phyloP scores from a whole-genome alignment of 805 yeast genomes.

The Komagataella ulmi region DNA sequence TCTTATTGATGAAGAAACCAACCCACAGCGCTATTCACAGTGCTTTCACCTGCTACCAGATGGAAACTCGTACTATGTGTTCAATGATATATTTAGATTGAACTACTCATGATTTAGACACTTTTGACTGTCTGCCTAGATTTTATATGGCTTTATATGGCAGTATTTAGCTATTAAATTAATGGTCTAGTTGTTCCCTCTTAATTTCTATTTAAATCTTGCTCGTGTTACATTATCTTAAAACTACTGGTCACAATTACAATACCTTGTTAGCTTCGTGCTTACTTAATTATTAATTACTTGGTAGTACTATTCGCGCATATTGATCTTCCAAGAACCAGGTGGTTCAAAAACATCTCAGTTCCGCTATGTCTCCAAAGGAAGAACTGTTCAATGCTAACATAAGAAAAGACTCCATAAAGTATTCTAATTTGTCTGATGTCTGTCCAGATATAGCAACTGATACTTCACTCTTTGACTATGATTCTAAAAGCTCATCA shows the following conservation, averaged over 20 bases:
- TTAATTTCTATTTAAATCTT: neutral
- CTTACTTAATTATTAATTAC: neutral
- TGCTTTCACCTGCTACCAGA: constrained; percentile 96
- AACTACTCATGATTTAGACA: constrained; percentile 44
- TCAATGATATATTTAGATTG: constrained; percentile 94
- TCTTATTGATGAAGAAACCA: constrained; percentile 84
- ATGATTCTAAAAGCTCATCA: neutral
- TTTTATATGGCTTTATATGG: neutral
- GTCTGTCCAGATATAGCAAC: neutral
- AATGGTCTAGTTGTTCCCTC: constrained; percentile 3
- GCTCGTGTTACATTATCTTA: neutral
- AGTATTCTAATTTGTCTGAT: neutral
- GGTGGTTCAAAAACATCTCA: neutral
- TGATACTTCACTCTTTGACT: neutral
- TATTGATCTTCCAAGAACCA: neutral
- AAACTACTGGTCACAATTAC: too few relatives aligned
- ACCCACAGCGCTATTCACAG: constrained; percentile 93
- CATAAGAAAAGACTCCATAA: neutral
- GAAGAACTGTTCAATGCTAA: neutral
- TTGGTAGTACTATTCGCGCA: neutral
- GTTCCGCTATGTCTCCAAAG: neutral
- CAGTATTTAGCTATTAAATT: neutral
- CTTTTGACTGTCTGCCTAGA: neutral
- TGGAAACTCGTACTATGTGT: constrained; percentile 79
- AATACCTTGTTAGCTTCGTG: neutral